A percentile compares a stretch with the other conserved stretches of the same genome.
phyloP scores from a whole-genome alignment of 2,329 filamentous ascomycete species.

The Aspergillus jensenii region DNA sequence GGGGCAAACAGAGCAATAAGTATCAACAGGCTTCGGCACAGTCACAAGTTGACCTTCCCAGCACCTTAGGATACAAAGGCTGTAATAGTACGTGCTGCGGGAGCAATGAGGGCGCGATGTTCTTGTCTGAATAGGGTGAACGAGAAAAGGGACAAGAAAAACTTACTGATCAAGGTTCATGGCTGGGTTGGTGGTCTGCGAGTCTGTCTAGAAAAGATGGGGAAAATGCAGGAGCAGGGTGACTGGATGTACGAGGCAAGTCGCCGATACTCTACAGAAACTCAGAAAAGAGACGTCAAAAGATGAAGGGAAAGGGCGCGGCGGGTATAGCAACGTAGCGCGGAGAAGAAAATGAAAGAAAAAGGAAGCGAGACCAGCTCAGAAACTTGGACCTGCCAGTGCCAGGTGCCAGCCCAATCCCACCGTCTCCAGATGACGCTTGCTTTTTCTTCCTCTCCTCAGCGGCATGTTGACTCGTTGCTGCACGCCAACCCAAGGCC shows the following conservation, averaged over 20 bases:
- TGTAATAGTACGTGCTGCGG: conserved; percentile 24
- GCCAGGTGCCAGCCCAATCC: conserved; percentile 3
- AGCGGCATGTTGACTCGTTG: conserved; percentile 10
- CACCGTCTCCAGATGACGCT: conserved; percentile 8
- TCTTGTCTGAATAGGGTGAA: neutral
- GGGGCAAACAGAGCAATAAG: conserved; percentile 12
- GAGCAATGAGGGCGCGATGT: conserved; percentile 19
- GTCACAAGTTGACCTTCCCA: conserved; percentile 20
- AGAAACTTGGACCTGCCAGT: neutral
- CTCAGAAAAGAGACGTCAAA: neutral
- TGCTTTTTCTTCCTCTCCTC: conserved; percentile 14
- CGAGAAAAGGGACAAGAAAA: conserved; percentile 9
- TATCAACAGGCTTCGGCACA: conserved; percentile 28
- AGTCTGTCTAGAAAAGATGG: neutral
- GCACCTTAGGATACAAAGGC: conserved; percentile 21
- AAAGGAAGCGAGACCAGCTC: neutral
- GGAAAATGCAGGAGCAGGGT: neutral
- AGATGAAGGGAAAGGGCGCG: neutral
- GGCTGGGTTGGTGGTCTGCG: conserved; percentile 7
- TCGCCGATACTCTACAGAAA: conserved; percentile 4
- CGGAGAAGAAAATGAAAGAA: neutral
- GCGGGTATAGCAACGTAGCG: conserved; percentile 1
- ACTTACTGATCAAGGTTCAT: conserved; percentile 26
- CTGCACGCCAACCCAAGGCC: conserved; percentile 12
- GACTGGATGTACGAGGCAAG: neutral